These are phyloP conservation scores for Termitomyces sp. DNA, from an alignment of 768 basidiomycete species.

Conservation along the genomic window DNA sequence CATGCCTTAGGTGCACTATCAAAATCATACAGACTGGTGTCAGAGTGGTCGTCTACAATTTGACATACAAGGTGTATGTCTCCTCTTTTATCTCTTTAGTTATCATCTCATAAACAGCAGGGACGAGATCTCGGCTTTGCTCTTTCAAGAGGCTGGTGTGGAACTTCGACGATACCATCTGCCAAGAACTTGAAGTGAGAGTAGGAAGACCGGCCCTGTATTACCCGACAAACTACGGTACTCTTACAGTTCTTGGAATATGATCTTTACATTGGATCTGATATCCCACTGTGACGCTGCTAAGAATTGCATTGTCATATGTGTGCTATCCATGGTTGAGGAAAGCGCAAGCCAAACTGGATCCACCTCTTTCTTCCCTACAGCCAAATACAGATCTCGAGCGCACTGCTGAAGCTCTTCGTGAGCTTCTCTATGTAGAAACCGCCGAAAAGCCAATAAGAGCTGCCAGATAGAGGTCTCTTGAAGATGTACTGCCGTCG, in stretches of 20 bases:
- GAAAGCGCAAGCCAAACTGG: conserved; percentile 78
- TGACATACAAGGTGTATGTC: conserved; percentile 91
- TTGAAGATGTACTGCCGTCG: conserved; percentile 62
- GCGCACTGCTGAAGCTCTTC: conserved; percentile 72
- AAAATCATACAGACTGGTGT: conserved; percentile 97
- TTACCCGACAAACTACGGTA: background rate
- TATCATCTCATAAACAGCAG: conserved; percentile 30
- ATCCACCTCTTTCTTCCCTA: conserved; percentile 67
- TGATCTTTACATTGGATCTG: conserved; percentile 31
- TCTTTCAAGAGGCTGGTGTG: conserved; percentile 84
- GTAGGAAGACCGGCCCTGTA: background rate
- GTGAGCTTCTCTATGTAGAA: conserved; percentile 63
- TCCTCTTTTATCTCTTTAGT: background rate
- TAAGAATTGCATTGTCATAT: conserved; percentile 47
- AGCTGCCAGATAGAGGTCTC: conserved; percentile 82
- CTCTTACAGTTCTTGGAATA: conserved; percentile 22
- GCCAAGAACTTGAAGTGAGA: conserved; percentile 20
- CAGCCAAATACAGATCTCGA: conserved; percentile 56
- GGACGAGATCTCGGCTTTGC: conserved; percentile 75
- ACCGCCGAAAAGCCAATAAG: conserved; percentile 69
- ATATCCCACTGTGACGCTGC: conserved; percentile 63
- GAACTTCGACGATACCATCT: conserved; percentile 68
- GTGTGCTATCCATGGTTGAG: conserved; percentile 44
- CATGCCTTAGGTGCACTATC: conserved; percentile 93
- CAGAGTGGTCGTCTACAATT: conserved; percentile 88